phyloP scores from a whole-genome alignment of 768 basidiomycete genomes.

The Mycena vulgaris region DNA sequence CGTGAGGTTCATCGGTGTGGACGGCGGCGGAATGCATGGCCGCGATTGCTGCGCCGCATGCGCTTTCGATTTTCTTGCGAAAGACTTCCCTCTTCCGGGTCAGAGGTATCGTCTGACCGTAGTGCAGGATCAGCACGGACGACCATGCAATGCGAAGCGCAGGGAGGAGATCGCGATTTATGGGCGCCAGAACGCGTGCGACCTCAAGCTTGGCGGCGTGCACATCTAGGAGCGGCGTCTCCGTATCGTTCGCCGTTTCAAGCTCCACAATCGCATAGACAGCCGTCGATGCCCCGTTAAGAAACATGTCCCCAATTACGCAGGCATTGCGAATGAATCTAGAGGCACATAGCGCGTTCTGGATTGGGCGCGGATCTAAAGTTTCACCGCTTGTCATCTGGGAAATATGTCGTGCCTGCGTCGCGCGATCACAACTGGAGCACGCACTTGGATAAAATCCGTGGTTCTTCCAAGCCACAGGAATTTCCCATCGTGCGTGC shows the following conservation, averaged over 20 bases:
- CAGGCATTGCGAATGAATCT: slow-evolving; percentile 26
- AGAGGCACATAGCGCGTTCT: slow-evolving; percentile 17
- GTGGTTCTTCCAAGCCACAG: slow-evolving; percentile 33
- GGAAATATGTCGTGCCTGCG: neutral
- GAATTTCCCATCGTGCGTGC: slow-evolving; percentile 10
- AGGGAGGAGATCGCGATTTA: slow-evolving; percentile 33
- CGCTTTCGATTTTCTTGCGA: slow-evolving; percentile 32
- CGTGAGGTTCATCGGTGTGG: neutral
- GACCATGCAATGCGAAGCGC: slow-evolving; percentile 33
- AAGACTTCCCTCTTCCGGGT: slow-evolving; percentile 37
- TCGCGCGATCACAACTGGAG: neutral
- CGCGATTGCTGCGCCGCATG: slow-evolving; percentile 9
- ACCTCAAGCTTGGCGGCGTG: slow-evolving; percentile 7
- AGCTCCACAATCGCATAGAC: slow-evolving; percentile 39
- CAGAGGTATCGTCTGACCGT: slow-evolving; percentile 24
- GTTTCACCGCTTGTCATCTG: slow-evolving; percentile 35
- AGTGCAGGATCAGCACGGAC: slow-evolving; percentile 21
- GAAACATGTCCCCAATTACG: slow-evolving; percentile 35
- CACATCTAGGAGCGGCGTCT: too few species aligned
- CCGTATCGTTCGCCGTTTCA: neutral
- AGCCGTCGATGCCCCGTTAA: slow-evolving; percentile 20
- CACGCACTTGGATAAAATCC: slow-evolving; percentile 34
- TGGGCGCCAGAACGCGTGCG: slow-evolving; percentile 20
- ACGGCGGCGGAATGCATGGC: neutral
- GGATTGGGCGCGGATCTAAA: slow-evolving; percentile 32